Base-by-base conservation (phyloP, 2,329 filamentous ascomycete species). In the Clarireedia sp. region DNA sequence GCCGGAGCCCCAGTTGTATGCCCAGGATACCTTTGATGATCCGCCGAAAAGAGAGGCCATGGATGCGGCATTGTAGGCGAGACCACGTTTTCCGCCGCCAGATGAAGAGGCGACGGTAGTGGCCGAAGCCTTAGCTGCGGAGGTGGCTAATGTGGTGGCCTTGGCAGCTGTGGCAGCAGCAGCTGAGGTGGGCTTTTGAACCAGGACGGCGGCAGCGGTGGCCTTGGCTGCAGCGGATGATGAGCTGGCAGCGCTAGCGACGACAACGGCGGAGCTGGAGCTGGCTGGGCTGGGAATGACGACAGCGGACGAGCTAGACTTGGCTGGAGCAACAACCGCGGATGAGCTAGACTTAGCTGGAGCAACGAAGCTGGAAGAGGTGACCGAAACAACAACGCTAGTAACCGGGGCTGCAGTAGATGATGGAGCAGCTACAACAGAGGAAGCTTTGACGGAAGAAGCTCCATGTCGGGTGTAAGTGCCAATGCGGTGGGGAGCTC, bases 1-100 rank as follows among this genome's bases (percentile, higher is more conserved):
- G 47, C 76, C 75, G 45, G 23, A 21, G 10, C 72, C 82, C 86
- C 86, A 89, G 78, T 87, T 87, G 77, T 86, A 87, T 48, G 72
- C 77, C 81, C 85, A 89, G 41, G 71, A 70, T 65, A 80, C 75
- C 57, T 77, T 67, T 41, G 60, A 72, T 21, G 49, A 38, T 38
- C 58, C 64, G 47, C 71, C 65, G 68, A 88, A 83, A 60, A 70
- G 64, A 54, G 73, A 70, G 67, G 78, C 76, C 37, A 85, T 73
- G 26, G 62, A 63, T 54, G 75, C 75, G 33, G 80, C 73, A 70
- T 88, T 87, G 78, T 84, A 89, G 50, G 80, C 80, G 49, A 88
- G 70, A 70, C 86, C 86, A 67, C 84, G 83, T 80, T 87, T 64
- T 16, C 56, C 36, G 3, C 56, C 36, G 3, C 53, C 29, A 2